Conservation (phyloP, 2,329 filamentous ascomycete genomes). For the Aspergillus spinulosporus region DNA sequence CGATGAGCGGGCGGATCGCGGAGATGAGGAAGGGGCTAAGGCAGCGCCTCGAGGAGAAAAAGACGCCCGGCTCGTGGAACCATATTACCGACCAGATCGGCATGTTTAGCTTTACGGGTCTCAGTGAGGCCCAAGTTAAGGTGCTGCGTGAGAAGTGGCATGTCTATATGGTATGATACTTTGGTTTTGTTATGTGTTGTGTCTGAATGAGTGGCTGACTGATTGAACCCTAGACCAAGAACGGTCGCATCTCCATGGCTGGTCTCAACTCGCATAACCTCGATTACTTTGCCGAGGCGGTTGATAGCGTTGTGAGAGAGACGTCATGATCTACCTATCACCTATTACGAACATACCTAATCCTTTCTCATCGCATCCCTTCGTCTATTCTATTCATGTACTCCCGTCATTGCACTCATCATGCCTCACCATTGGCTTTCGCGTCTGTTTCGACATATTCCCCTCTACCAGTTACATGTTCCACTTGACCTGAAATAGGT, state of each 20-base stretch:
- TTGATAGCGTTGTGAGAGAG: conserved; percentile 74
- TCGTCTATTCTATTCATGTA: not conserved
- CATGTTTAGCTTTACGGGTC: conserved; percentile 86
- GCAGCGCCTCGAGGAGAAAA: conserved; percentile 76
- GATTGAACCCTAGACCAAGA: conserved; percentile 66
- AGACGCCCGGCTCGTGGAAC: conserved; percentile 88
- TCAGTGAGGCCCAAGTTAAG: conserved; percentile 52
- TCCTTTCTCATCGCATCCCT: not conserved
- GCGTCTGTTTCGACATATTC: not conserved
- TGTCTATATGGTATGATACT: conserved; percentile 48
- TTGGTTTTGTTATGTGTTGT: not conserved
- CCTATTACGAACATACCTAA: not conserved
- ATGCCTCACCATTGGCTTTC: too few species aligned
- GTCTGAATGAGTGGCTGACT: too few species aligned
- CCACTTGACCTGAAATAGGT: not conserved
- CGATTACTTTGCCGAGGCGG: conserved; percentile 86
- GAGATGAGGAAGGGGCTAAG: conserved; percentile 81
- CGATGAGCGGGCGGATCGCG: conserved; percentile 95
- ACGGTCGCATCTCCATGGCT: conserved; percentile 96
- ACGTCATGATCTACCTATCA: conserved; percentile 28
- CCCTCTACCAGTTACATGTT: not conserved
- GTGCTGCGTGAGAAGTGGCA: conserved; percentile 51
- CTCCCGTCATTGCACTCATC: not conserved
- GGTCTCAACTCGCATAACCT: conserved; percentile 92
- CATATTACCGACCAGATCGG: conserved; percentile 99